Conservation (phyloP, 2,329 filamentous ascomycete species). For the Byssochlamys sp. region DNA sequence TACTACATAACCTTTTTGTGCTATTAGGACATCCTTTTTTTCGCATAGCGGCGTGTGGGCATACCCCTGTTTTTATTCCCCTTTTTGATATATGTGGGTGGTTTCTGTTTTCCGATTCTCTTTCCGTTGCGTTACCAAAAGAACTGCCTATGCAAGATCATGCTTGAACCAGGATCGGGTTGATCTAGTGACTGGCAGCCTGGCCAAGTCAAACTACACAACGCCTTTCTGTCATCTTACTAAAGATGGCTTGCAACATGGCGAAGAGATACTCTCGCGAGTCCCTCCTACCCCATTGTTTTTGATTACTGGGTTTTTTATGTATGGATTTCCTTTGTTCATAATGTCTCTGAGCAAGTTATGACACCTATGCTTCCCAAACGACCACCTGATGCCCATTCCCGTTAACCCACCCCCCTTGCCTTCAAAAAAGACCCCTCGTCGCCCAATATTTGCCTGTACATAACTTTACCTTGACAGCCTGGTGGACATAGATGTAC, state of each 20-base stretch:
- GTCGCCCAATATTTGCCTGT: not conserved
- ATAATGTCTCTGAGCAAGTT: not conserved
- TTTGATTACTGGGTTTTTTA: slow-evolving; percentile 10
- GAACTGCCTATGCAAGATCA: not conserved
- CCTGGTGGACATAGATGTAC: not conserved
- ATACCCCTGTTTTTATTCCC: slow-evolving; percentile 24
- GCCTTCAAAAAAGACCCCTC: not conserved
- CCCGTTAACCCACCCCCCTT: not conserved
- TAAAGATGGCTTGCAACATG: not conserved
- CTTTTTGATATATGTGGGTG: slow-evolving; percentile 14
- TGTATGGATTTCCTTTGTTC: slow-evolving; percentile 2
- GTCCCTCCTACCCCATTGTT: slow-evolving; percentile 10
- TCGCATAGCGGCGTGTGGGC: slow-evolving; percentile 37
- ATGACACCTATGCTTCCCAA: not conserved
- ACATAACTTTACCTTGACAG: not conserved
- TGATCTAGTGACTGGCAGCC: not conserved
- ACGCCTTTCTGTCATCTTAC: not conserved
- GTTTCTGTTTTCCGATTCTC: not conserved
- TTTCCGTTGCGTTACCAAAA: not conserved
- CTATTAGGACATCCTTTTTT: slow-evolving; percentile 3
- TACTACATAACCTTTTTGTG: slow-evolving; percentile 6
- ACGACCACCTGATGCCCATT: not conserved
- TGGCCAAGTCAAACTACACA: not conserved
- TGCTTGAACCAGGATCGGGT: not conserved
- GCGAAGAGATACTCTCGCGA: not conserved